Evolutionary conservation across 2,329 filamentous ascomycete species (phyloP).

Genomic region (Hymenoscyphus repandus): DNA sequence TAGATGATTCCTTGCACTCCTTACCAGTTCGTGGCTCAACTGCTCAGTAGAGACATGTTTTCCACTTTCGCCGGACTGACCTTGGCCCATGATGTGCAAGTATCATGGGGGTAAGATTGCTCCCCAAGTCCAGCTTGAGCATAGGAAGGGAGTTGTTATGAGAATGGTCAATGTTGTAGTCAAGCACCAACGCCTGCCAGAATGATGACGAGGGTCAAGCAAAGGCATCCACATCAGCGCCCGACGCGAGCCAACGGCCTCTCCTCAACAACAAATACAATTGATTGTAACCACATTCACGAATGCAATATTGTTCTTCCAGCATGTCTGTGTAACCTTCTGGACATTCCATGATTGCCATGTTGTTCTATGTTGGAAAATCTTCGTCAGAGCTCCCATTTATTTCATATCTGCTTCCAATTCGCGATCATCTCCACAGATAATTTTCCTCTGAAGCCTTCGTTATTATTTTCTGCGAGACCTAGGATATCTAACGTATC

Average conservation of each 20-base stretch:
- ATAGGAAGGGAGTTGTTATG: background rate
- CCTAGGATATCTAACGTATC: too few species aligned
- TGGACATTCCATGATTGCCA: too few species aligned
- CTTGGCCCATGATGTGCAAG: constrained; percentile 30
- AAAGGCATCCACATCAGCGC: too few species aligned
- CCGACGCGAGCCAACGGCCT: too few species aligned
- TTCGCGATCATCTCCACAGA: too few species aligned
- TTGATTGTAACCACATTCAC: too few species aligned
- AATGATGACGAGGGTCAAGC: background rate
- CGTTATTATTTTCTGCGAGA: too few species aligned
- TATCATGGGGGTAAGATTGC: constrained; percentile 1
- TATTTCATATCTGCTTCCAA: too few species aligned
- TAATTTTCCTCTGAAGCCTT: too few species aligned
- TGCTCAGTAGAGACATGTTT: constrained; percentile 27
- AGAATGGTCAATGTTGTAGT: background rate
- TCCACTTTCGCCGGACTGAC: constrained; percentile 26
- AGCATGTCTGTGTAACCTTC: background rate
- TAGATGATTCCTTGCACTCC: background rate
- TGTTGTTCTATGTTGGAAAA: too few species aligned
- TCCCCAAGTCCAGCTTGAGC: constrained; percentile 18
- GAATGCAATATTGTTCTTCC: background rate
- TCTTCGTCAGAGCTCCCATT: too few species aligned
- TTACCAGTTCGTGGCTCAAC: constrained; percentile 31
- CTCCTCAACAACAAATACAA: too few species aligned
- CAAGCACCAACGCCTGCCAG: background rate